Percentiles rank a stretch among this genome's conserved stretches.
Evolutionary conservation across 805 yeast genomes (phyloP).

Genomic region (Saccharomycopsis synnaedendra): DNA sequence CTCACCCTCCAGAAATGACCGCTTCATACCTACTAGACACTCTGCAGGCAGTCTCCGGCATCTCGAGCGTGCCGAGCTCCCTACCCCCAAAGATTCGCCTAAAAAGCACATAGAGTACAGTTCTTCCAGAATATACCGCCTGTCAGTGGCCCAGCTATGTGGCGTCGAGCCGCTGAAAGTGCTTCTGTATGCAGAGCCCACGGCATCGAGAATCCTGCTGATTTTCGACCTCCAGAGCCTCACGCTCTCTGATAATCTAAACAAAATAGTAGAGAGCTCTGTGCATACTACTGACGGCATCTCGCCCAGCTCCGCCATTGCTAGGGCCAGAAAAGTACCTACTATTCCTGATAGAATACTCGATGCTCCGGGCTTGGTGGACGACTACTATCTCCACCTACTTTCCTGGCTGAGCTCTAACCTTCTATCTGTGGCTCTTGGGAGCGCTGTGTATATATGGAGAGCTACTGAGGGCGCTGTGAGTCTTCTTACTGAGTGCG

Average conservation of each 20-base stretch:
- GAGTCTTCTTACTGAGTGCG: slow-evolving; percentile 50
- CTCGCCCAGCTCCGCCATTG: slow-evolving; percentile 20
- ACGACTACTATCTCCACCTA: slow-evolving; percentile 83
- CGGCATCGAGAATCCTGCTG: neutral
- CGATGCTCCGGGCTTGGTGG: slow-evolving; percentile 91
- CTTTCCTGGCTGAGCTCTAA: slow-evolving; percentile 81
- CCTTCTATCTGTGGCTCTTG: slow-evolving; percentile 78
- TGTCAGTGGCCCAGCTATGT: slow-evolving; percentile 87
- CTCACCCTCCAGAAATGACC: too few relatives aligned
- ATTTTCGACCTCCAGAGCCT: slow-evolving; percentile 17
- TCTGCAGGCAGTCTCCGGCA: too few relatives aligned
- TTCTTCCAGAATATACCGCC: slow-evolving; percentile 42
- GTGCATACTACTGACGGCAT: slow-evolving; percentile 18
- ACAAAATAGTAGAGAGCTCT: slow-evolving; percentile 16
- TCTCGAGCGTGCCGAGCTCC: too few relatives aligned
- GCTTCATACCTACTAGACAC: too few relatives aligned
- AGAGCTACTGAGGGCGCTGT: slow-evolving; percentile 77
- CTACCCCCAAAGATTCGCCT: slow-evolving; percentile 30
- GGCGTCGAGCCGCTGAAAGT: slow-evolving; percentile 78
- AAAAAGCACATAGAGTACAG: slow-evolving; percentile 31
- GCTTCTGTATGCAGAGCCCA: slow-evolving; percentile 40
- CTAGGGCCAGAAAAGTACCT: slow-evolving; percentile 63
- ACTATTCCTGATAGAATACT: slow-evolving; percentile 84
- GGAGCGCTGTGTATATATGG: slow-evolving; percentile 79
- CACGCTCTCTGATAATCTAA: slow-evolving; percentile 17